Evolutionary conservation across 345 rosid genomes (phyloP), one percentile per base, ranked within the genome.

Genomic region (Passiflora organensis): DNA sequence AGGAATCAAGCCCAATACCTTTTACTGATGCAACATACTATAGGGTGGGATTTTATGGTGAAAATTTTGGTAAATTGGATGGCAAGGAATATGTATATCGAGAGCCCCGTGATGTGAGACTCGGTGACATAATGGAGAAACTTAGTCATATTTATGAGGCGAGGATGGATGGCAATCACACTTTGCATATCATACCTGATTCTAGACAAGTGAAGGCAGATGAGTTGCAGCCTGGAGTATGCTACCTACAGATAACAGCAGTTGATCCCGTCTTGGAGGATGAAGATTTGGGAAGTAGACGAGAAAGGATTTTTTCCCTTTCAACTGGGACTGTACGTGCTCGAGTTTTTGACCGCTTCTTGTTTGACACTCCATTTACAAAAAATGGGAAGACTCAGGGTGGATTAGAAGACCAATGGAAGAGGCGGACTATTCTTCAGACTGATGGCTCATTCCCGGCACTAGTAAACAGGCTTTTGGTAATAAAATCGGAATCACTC

Each of bases 381-480:
- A 93, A 93, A 69, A 89, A 93, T 63, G 99, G 99, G n/a, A 93
- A 86, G 82, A 89, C 86, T 32, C 99, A 89, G 65, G 99, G 99
- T 42, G 96, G 99, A 25, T 57, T 93, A 61, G 99, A 93, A 82
- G 99, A 93, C 59, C 99, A 93, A 41, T 93, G 99, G 99, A 93
- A 93, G 80, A 82, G 99, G 80, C 76, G 99, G 52, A 82, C 96
- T 6, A 97, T 93, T 62, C 82, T 93, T 60, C 86, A 89, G 74
- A 93, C 95, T 0, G 91, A 86, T 53, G 99, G 91, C 62, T 93
- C 99, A 24, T 93, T 93, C 73, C 99, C 99, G 1, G 99, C 99
- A 21, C 82, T 89, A 10, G 99, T 89, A 48, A 89, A 93, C 59
- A 77, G 99, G 73, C 88, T 93, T 17, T 58, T 86, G 64, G 99